Conservation (phyloP, 345 rosid species). For the Bruguiera gymnorhiza region DNA sequence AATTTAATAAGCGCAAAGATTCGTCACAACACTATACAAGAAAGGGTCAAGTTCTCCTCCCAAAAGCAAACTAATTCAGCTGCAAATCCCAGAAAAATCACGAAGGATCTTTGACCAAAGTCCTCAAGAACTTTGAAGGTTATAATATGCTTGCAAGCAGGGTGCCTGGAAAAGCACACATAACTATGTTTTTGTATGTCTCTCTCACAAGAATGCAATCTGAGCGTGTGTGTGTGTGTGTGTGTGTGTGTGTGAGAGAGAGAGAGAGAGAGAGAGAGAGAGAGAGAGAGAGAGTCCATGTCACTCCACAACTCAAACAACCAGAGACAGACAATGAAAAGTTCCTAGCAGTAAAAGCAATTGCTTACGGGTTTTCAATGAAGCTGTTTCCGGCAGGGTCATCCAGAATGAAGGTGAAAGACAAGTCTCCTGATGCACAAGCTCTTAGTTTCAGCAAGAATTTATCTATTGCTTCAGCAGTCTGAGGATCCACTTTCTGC, state of each 20-base stretch:
- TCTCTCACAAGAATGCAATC: too few species aligned
- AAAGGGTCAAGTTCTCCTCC: not conserved
- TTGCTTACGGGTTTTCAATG: slow-evolving; percentile 85
- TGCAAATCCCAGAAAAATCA: not conserved
- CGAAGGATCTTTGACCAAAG: too few species aligned
- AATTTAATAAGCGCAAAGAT: not conserved
- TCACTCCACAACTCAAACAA: too few species aligned
- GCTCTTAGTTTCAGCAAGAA: slow-evolving; percentile 77
- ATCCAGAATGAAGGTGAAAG: slow-evolving; percentile 77
- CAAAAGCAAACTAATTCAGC: not conserved
- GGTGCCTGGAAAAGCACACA: too few species aligned
- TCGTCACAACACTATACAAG: not conserved
- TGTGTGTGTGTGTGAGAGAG: too few species aligned
- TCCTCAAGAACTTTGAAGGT: too few species aligned
- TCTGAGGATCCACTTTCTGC: slow-evolving; percentile 84
- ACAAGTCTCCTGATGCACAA: slow-evolving; percentile 58
- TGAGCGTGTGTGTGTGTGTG: too few species aligned
- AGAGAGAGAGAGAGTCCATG: not conserved
- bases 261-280: too few species aligned
- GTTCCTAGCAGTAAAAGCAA: too few species aligned
- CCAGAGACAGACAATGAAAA: too few species aligned
- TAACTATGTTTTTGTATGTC: too few species aligned
- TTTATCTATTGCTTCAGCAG: slow-evolving; percentile 83
- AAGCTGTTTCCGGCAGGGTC: slow-evolving; percentile 98
- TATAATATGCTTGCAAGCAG: too few species aligned